Base-by-base conservation (phyloP, 176 grass and related monocot species). In the Microstegium vimineum region DNA sequence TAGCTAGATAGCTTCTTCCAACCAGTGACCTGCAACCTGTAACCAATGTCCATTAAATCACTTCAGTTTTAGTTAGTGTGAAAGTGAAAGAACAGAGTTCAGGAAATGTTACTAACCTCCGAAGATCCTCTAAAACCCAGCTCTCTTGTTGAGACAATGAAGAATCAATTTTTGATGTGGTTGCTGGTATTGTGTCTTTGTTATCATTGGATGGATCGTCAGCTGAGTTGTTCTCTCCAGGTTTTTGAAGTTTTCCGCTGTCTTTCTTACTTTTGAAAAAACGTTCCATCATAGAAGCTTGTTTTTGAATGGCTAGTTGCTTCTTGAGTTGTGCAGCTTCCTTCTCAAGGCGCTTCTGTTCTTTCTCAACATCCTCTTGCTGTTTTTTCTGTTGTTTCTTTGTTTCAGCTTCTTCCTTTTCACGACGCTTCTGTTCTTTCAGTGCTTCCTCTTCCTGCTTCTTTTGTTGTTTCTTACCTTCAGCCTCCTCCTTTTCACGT, bases 241-340 rank as follows among this genome's bases (percentile, higher is more conserved):
- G 54, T 62, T 85, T 62, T 81, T 88, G 61, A 56, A 73, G 85
- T 75, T 81, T 83, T 17, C 73, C 82, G 18, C 30, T 86, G 32
- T 59, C 74, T 46, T 84, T 93, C 77, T 93, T 94, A 83, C n/a
- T 89, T 73, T 93, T 95, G 72, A 99, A 89, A 85, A 99, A 93
- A 0, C 87, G 87, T 37, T 99, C 85, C 96, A 99, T 99, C 82
- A 99, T 82, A 77, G 67, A 88, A 66, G 91, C 96, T 91, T 99
- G 96, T 43, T 99, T 99, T 69, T 94, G 76, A 56, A 98, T 78
- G 65, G 32, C 80, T 30, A 76, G 62, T 76, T 91, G 92, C 45
- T 93, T 94, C 78, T 90, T 98, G 69, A 93, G 76, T 56, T 94
- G 80, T 15, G 80, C 87, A 51, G 90, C 93, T 89, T 95, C 90